Conservation (phyloP, 2,329 filamentous ascomycete genomes). For the Akanthomyces uredinophilus region DNA sequence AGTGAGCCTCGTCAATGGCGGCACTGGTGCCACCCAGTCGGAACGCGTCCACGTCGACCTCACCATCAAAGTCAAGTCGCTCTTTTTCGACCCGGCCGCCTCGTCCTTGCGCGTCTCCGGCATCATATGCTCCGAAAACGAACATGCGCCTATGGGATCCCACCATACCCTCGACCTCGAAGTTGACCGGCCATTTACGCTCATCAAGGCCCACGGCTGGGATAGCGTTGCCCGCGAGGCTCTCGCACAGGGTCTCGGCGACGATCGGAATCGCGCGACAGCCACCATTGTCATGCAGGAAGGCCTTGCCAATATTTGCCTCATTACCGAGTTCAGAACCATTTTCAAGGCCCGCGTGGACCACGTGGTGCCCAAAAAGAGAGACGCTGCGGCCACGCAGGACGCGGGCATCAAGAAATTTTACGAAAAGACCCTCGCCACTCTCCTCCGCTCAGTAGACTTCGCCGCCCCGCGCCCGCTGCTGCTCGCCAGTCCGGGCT, state of each 20-base stretch:
- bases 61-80: constrained; percentile 51
- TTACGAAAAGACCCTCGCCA: constrained; percentile 70
- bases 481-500: constrained; percentile 83
- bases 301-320: constrained; percentile 73
- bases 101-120: constrained; percentile 54
- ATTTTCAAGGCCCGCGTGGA: constrained; percentile 62
- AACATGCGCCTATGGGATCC: constrained; percentile 47
- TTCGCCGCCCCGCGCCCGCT: constrained; percentile 65
- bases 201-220: constrained; percentile 82
- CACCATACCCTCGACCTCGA: constrained; percentile 72
- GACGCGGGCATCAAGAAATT: constrained; percentile 67
- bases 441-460: constrained; percentile 73
- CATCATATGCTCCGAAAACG: constrained; percentile 48
- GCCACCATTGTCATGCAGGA: constrained; percentile 95
- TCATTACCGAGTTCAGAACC: constrained; percentile 76
- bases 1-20: constrained; percentile 43
- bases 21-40: constrained; percentile 43
- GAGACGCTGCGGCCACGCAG: constrained; percentile 58
- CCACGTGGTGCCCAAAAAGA: constrained; percentile 61
- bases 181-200: constrained; percentile 77
- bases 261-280: constrained; percentile 73
- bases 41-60: constrained; percentile 54
- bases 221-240: constrained; percentile 80
- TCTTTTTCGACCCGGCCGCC: constrained; percentile 53
- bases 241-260: constrained; percentile 71